These are phyloP conservation scores for Eucommia ulmoides DNA, from an alignment of 257 asterid species.

Conservation along the genomic window DNA sequence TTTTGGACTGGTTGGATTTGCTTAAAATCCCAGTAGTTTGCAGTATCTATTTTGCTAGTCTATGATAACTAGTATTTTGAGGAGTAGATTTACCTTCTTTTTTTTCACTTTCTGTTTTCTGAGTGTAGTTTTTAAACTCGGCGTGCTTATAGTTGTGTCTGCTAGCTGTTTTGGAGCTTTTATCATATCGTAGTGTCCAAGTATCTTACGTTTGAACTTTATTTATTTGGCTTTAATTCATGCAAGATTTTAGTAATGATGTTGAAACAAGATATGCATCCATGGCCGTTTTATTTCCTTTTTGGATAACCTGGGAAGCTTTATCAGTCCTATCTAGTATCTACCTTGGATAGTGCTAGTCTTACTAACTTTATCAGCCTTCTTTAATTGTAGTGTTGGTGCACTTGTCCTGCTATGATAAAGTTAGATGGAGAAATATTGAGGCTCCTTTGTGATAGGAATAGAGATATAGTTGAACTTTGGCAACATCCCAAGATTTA, in stretches of 20 bases:
- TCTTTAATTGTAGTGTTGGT: no score
- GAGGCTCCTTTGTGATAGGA: no score
- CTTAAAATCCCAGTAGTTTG: constrained; percentile 31
- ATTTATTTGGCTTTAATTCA: constrained; percentile 20
- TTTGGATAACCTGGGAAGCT: not conserved
- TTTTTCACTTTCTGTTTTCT: constrained; percentile 22
- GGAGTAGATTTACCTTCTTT: constrained; percentile 35
- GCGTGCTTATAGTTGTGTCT: constrained; percentile 33
- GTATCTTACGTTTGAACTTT: constrained; percentile 19
- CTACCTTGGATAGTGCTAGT: no score
- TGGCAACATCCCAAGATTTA: no score
- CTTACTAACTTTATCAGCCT: no score
- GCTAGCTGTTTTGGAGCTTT: constrained; percentile 31
- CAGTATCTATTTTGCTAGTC: constrained; percentile 34
- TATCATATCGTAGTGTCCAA: constrained; percentile 28
- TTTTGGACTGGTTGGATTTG: constrained; percentile 48
- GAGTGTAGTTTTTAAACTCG: constrained; percentile 34
- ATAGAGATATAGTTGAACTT: no score
- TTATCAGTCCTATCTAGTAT: no score
- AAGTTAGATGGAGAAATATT: no score
- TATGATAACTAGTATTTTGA: constrained; percentile 41
- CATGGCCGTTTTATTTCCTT: constrained; percentile 4
- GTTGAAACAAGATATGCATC: constrained; percentile 7
- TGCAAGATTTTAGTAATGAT: constrained; percentile 18
- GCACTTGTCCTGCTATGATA: no score